These are phyloP conservation scores for Candida tropicalis DNA, from an alignment of 1,139 yeast species.

Conservation along the genomic window DNA sequence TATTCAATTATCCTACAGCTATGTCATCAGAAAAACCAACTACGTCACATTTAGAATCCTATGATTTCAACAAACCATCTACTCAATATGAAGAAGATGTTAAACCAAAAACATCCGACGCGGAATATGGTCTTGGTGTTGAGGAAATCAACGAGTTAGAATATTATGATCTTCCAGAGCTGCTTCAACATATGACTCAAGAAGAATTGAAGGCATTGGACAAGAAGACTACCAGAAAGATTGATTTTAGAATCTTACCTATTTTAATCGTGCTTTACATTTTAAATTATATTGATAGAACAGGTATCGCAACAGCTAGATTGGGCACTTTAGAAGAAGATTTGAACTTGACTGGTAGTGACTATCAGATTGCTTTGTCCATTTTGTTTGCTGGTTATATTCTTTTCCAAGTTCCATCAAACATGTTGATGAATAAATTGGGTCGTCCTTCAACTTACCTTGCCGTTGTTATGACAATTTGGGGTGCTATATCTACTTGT, in stretches of 20 bases:
- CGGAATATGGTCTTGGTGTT: conserved; percentile 1
- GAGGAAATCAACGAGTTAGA: conserved; percentile 8
- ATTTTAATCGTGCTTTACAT: conserved; percentile 54
- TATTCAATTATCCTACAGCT: neutral
- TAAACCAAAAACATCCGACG: neutral
- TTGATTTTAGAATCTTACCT: conserved; percentile 59
- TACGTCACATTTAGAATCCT: neutral
- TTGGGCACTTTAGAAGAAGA: conserved; percentile 59
- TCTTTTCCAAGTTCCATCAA: conserved; percentile 60
- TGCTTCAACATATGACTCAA: conserved; percentile 32
- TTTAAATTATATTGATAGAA: conserved; percentile 58
- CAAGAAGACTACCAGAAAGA: conserved; percentile 43
- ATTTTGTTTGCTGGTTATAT: conserved; percentile 65
- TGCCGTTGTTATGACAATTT: conserved; percentile 49
- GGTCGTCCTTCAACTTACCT: conserved; percentile 55
- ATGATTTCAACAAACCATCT: neutral
- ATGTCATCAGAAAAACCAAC: conserved; percentile 2
- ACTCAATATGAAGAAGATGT: neutral
- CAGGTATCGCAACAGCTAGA: conserved; percentile 63
- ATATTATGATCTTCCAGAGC: conserved; percentile 30
- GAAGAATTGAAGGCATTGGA: conserved; percentile 44
- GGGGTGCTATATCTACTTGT: conserved; percentile 57
- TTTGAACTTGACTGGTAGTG: conserved; percentile 46
- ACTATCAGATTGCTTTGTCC: conserved; percentile 59
- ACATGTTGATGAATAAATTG: conserved; percentile 49